A percentile compares a stretch with the other conserved stretches of the same genome.
Conservation (phyloP, 176 grass and related monocot genomes). For the Musa itinerans region DNA sequence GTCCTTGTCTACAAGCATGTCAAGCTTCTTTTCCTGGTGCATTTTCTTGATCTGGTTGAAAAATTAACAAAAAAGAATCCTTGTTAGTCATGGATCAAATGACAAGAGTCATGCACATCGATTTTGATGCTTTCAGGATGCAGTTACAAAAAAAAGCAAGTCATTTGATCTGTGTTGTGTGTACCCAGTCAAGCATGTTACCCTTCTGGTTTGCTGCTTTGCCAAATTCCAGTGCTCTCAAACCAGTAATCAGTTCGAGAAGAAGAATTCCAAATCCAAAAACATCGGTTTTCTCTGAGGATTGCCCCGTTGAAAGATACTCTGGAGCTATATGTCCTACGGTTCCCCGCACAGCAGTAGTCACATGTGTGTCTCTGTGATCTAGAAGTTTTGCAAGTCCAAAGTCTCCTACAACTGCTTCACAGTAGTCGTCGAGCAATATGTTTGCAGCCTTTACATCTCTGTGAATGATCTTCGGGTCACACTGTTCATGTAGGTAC, state of each 20-base stretch:
- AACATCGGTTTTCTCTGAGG: conserved; percentile 85
- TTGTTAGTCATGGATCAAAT: not conserved
- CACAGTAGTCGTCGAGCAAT: conserved; percentile 66
- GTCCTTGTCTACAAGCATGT: conserved; percentile 65
- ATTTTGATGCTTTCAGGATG: too few species aligned
- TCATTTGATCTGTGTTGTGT: not conserved
- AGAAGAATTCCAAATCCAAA: conserved; percentile 94
- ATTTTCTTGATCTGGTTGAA: conserved; percentile 84
- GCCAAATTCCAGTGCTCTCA: conserved; percentile 76
- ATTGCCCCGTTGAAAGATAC: conserved; percentile 93
- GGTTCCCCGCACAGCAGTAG: conserved; percentile 77
- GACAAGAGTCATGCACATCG: too few species aligned
- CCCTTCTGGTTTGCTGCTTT: conserved; percentile 86
- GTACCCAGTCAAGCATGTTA: conserved; percentile 97
- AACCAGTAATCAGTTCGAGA: conserved; percentile 77
- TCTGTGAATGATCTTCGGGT: conserved; percentile 95
- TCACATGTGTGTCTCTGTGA: conserved; percentile 77
- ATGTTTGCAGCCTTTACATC: conserved; percentile 93
- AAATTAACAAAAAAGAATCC: not conserved
- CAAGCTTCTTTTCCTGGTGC: conserved; percentile 84
- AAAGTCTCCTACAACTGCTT: conserved; percentile 85
- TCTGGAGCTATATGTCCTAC: conserved; percentile 92
- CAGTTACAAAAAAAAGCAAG: too few species aligned
- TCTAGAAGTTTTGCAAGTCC: conserved; percentile 88
- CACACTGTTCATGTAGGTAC: conserved; percentile 94